A percentile compares a stretch with the other conserved stretches of the same genome.
phyloP scores from a whole-genome alignment of 176 grass and related monocot species.

The Eragrostis nindensis region DNA sequence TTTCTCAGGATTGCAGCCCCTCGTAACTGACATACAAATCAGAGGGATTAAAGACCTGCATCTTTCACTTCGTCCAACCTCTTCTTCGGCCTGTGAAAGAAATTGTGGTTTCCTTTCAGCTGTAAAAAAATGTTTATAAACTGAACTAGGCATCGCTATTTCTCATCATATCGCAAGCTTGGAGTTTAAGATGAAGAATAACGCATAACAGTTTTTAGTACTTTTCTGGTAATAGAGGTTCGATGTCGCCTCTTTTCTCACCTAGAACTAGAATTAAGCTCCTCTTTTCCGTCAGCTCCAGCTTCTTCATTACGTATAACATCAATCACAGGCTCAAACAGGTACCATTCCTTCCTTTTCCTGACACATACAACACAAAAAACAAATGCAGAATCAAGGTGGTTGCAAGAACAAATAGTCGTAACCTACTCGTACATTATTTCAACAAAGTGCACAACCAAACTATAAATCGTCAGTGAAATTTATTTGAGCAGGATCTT shows the following conservation, averaged over 20 bases:
- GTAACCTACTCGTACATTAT: neutral
- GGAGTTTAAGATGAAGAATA: too few species aligned
- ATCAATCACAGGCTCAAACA: conserved; percentile 83
- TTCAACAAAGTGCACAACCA: neutral
- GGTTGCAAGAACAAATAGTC: neutral
- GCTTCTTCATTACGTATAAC: conserved; percentile 67
- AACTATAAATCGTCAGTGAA: neutral
- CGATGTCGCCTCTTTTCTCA: conserved; percentile 17
- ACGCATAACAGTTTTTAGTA: neutral
- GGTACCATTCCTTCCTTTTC: conserved; percentile 95
- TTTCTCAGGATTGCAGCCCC: neutral
- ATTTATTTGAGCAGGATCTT: neutral
- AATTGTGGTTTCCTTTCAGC: neutral
- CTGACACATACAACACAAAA: conserved; percentile 44
- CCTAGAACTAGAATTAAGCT: conserved; percentile 68
- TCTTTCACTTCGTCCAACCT: conserved; percentile 52
- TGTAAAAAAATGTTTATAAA: neutral
- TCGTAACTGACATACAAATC: neutral
- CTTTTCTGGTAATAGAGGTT: neutral
- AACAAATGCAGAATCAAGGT: conserved; percentile 9
- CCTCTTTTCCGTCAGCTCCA: conserved; percentile 54
- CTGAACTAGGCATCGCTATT: neutral
- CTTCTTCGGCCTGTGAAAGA: conserved; percentile 45
- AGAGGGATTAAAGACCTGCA: conserved; percentile 38
- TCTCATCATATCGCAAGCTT: neutral